Conservation (phyloP, 192 early-diverging fungal species). For the Dimargaris cristalligena region DNA sequence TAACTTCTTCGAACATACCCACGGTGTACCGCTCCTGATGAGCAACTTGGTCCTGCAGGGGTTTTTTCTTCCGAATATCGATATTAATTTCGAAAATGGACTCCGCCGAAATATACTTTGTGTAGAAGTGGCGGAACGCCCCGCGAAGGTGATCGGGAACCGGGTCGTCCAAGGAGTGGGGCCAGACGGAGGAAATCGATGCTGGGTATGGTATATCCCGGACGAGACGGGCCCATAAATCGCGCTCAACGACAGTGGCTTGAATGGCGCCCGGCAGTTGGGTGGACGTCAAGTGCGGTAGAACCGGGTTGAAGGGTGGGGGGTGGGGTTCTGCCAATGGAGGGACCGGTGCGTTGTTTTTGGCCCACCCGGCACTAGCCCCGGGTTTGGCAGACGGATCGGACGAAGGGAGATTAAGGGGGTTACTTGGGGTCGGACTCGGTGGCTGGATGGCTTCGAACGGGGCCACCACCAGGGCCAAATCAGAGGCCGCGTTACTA, state of each 20-base stretch:
- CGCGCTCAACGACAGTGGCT: neutral
- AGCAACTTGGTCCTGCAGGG: neutral
- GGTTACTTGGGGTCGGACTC: too few relatives aligned
- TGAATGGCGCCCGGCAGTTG: neutral
- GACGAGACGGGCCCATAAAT: neutral
- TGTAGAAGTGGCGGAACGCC: neutral
- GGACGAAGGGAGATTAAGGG: too few relatives aligned
- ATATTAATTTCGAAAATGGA: neutral
- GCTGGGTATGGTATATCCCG: neutral
- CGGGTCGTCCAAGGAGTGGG: neutral
- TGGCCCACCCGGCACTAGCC: too few relatives aligned
- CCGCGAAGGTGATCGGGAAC: neutral
- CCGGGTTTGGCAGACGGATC: too few relatives aligned
- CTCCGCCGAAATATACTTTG: neutral
- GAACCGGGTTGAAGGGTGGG: too few relatives aligned
- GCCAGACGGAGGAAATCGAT: neutral
- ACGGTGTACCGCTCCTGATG: neutral
- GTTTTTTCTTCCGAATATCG: neutral
- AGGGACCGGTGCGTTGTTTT: too few relatives aligned
- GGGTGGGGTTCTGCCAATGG: too few relatives aligned
- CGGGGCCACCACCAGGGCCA: too few relatives aligned
- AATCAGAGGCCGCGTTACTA: too few relatives aligned
- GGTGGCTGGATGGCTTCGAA: too few relatives aligned
- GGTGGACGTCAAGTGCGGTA: too few relatives aligned
- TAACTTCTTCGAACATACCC: neutral